phyloP scores from a whole-genome alignment of 768 basidiomycete species.

The Phaffia tasmanica region DNA sequence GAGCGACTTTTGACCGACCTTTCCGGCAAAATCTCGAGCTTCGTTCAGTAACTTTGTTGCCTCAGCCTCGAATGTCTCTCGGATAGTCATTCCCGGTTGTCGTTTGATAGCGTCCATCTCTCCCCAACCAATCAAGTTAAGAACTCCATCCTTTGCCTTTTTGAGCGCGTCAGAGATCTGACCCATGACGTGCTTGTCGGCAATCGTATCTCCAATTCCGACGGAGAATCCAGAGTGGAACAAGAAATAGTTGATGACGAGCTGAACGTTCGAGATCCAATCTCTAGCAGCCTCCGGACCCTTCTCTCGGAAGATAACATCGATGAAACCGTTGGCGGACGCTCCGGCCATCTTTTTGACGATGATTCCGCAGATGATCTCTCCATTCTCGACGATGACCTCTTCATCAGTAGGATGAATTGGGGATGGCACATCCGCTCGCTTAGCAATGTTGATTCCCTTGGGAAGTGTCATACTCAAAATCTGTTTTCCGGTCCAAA shows the following conservation, averaged over 20 bases:
- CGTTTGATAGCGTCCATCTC: constrained; percentile 78
- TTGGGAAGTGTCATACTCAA: constrained; percentile 82
- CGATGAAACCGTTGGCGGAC: constrained; percentile 75
- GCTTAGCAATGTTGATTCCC: constrained; percentile 63
- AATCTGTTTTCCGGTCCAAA: constrained; percentile 98
- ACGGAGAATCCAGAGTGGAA: constrained; percentile 99
- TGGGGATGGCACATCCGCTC: constrained; percentile 59
- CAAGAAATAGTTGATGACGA: constrained; percentile 95
- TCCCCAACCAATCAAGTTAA: constrained; percentile 65
- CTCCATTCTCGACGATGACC: constrained; percentile 91
- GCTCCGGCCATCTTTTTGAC: constrained; percentile 99
- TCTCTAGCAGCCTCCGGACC: constrained; percentile 81
- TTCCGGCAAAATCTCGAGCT: constrained; percentile 91
- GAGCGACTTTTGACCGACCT: constrained; percentile 89
- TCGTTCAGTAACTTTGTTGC: constrained; percentile 84
- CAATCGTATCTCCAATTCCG: constrained; percentile 97
- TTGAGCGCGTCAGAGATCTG: constrained; percentile 73
- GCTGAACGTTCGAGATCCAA: constrained; percentile 86
- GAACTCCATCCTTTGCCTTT: constrained; percentile 68
- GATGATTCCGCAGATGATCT: constrained; percentile 86
- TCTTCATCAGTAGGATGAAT: constrained; percentile 82
- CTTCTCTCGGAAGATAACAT: constrained; percentile 95
- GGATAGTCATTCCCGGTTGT: constrained; percentile 95
- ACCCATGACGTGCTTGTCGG: constrained; percentile 75
- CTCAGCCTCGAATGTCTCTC: constrained; percentile 90